Percentiles rank a stretch among this genome's conserved stretches.
Conservation (phyloP, 164 flowering plant genomes). For the Magnolia sinica region DNA sequence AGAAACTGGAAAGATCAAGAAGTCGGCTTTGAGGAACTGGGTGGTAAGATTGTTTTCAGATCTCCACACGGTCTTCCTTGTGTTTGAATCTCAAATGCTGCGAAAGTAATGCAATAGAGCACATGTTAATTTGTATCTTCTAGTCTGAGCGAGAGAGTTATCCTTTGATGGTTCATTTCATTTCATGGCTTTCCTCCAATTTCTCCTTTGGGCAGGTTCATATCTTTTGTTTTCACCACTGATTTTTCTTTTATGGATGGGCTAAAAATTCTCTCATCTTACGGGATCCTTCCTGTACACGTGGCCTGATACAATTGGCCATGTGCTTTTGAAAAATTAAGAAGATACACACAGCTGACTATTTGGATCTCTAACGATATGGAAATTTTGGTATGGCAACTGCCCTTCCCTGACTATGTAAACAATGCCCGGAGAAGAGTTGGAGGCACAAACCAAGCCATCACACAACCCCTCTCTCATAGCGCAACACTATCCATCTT, state of each 20-base stretch:
- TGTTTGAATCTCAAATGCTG: neutral
- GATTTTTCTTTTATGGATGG: neutral
- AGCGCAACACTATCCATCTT: too few relatives aligned
- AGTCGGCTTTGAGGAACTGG: constrained; percentile 62
- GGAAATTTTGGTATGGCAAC: too few relatives aligned
- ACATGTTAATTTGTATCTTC: too few relatives aligned
- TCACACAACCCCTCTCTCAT: too few relatives aligned
- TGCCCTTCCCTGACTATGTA: too few relatives aligned
- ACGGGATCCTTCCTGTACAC: too few relatives aligned
- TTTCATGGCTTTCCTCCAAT: neutral
- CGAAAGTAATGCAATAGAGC: neutral
- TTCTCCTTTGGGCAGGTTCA: neutral
- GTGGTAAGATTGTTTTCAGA: constrained; percentile 46
- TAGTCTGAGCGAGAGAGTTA: neutral
- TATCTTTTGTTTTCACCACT: neutral
- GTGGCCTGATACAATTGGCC: too few relatives aligned
- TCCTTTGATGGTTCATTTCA: neutral
- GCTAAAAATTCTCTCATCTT: neutral
- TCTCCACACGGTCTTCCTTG: neutral
- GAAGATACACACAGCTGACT: too few relatives aligned
- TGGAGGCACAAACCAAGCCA: too few relatives aligned
- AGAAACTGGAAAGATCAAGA: constrained; percentile 62
- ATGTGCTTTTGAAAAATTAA: too few relatives aligned
- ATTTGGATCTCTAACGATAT: too few relatives aligned
- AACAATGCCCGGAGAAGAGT: too few relatives aligned